Conservation (phyloP, 2,329 filamentous ascomycete genomes). For the Venturia asperata region DNA sequence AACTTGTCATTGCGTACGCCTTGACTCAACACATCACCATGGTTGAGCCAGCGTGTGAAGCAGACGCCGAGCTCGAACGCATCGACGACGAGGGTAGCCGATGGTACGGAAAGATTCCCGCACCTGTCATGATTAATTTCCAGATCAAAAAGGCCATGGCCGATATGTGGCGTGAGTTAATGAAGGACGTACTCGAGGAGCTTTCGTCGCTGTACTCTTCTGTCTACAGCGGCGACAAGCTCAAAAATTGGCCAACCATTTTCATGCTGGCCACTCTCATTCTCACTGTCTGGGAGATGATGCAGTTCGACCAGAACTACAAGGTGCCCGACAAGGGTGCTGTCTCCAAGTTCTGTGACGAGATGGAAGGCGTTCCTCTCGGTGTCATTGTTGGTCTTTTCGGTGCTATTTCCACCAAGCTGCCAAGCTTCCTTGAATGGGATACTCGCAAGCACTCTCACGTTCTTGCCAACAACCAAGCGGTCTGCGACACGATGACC, state of each 20-base stretch:
- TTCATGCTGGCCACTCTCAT: constrained; percentile 95
- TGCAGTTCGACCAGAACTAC: constrained; percentile 98
- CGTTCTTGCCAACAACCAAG: constrained; percentile 79
- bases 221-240: constrained; percentile 91
- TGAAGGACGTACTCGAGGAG: constrained; percentile 93
- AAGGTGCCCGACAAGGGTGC: constrained; percentile 75
- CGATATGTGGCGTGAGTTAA: constrained; percentile 95
- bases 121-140: constrained; percentile 99
- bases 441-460: constrained; percentile 87
- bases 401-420: constrained; percentile 95
- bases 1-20: constrained; percentile 93
- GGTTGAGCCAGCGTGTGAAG: constrained; percentile 80
- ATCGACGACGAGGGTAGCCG: constrained; percentile 82
- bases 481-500: constrained; percentile 92
- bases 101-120: constrained; percentile 82
- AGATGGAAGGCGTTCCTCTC: constrained; percentile 94
- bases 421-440: constrained; percentile 89
- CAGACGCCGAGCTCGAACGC: constrained; percentile 75
- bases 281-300: constrained; percentile 93
- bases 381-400: constrained; percentile 95
- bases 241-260: constrained; percentile 98
- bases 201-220: constrained; percentile 90
- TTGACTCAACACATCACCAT: constrained; percentile 90
- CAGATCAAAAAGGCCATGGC: constrained; percentile 96
- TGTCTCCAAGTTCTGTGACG: constrained; percentile 88